Conservation (phyloP, 768 basidiomycete species). For the Holtermanniella nyarrowii region DNA sequence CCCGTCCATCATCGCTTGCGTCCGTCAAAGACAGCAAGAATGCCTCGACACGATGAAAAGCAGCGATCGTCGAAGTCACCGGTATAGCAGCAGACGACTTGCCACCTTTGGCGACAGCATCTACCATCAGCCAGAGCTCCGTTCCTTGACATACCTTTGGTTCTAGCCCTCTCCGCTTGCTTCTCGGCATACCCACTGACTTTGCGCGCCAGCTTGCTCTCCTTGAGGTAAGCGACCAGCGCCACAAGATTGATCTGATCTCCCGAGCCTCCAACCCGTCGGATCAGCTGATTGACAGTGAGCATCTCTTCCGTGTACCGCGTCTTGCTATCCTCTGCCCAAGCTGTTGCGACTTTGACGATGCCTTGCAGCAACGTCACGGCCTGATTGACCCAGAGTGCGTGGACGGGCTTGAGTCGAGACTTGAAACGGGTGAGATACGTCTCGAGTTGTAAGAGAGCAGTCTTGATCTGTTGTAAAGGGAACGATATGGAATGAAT, state of each 20-base stretch:
- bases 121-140: neutral
- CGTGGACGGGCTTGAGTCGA: conserved; percentile 61
- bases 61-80: conserved; percentile 55
- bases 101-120: neutral
- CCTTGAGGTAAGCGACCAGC: conserved; percentile 66
- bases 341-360: conserved; percentile 46
- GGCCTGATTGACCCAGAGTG: conserved; percentile 69
- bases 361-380: conserved; percentile 62
- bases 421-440: conserved; percentile 70
- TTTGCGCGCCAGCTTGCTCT: conserved; percentile 62
- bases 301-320: conserved; percentile 51
- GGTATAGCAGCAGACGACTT: neutral
- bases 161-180: conserved; percentile 45
- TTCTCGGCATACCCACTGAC: conserved; percentile 68
- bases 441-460: conserved; percentile 61
- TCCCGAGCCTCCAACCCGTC: conserved; percentile 55
- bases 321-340: neutral
- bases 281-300: conserved; percentile 56
- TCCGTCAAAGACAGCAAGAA: conserved; percentile 69
- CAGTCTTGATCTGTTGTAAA: conserved; percentile 50
- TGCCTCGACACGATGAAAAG: conserved; percentile 67
- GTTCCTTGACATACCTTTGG: conserved; percentile 33
- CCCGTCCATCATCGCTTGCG: conserved; percentile 67
- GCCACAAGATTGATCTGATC: conserved; percentile 74
- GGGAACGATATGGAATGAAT: conserved; percentile 65